Conservation (phyloP, 179 eudicot genomes). For the Silene noctiflora region DNA sequence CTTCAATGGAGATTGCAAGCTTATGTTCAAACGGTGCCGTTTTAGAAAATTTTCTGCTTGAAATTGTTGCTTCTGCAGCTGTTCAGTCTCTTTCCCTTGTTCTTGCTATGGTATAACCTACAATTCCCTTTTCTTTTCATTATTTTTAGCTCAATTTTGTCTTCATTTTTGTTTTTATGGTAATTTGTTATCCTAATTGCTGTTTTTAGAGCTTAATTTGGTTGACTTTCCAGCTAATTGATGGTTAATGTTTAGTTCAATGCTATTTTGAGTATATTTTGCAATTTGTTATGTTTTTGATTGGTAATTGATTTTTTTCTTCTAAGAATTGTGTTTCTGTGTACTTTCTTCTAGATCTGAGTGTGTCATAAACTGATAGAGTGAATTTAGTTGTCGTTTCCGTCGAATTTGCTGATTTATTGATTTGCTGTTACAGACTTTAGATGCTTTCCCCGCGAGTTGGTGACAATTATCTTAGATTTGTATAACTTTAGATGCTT, state of each 20-base stretch:
- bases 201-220: neutral
- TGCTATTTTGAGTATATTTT: neutral
- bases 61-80: constrained; percentile 39
- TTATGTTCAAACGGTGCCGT: constrained; percentile 35
- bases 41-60: constrained; percentile 32
- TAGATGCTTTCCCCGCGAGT: too few relatives aligned
- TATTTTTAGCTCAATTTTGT: neutral
- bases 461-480: too few relatives aligned
- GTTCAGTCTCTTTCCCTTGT: constrained; percentile 28
- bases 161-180: neutral
- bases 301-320: neutral
- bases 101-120: constrained; percentile 26
- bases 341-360: neutral
- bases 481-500: too few relatives aligned
- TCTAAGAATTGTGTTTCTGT: neutral
- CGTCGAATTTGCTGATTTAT: neutral
- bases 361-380: neutral
- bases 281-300: constrained; percentile 6
- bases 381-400: neutral
- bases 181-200: neutral
- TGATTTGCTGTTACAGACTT: neutral
- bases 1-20: constrained; percentile 43
- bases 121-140: neutral
- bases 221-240: constrained; percentile 1
- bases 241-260: neutral